These are phyloP conservation scores for Bothriochloa decipiens DNA, from an alignment of 176 grass and related monocot genomes.

Conservation along the genomic window DNA sequence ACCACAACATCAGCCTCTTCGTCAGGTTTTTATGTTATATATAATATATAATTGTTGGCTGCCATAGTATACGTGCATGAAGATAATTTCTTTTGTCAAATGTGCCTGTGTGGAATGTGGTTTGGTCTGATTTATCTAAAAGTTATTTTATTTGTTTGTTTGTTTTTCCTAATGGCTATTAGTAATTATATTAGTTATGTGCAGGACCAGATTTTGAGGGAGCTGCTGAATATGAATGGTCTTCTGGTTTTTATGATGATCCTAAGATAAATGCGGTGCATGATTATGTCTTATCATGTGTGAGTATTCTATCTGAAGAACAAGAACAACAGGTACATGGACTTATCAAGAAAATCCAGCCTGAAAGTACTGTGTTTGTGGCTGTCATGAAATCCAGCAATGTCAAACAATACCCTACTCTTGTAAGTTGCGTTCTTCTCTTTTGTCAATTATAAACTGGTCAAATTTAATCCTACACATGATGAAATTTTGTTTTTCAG, in stretches of 20 bases:
- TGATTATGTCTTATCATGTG: neutral
- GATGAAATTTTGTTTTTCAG: neutral
- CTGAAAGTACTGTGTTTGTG: slow-evolving; percentile 31
- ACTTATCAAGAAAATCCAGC: slow-evolving; percentile 19
- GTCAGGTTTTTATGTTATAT: slow-evolving; percentile 33
- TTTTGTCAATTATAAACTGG: neutral
- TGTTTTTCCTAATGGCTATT: no score
- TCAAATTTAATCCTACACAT: neutral
- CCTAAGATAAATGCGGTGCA: neutral
- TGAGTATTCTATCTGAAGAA: neutral
- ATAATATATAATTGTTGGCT: neutral
- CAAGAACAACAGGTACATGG: neutral
- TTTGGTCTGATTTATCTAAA: neutral
- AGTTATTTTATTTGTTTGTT: neutral
- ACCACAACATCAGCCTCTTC: neutral
- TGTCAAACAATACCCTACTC: neutral
- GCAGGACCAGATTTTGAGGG: slow-evolving; percentile 13
- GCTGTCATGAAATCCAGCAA: slow-evolving; percentile 35
- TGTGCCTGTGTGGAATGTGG: neutral
- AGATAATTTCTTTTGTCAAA: neutral
- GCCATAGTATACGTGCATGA: neutral
- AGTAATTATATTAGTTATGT: neutral
- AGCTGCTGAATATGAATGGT: neutral
- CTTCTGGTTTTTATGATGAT: neutral
- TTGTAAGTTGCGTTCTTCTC: slow-evolving; percentile 14